phyloP scores from a whole-genome alignment of 257 asterid genomes.

The Solanum bulbocastanum region DNA sequence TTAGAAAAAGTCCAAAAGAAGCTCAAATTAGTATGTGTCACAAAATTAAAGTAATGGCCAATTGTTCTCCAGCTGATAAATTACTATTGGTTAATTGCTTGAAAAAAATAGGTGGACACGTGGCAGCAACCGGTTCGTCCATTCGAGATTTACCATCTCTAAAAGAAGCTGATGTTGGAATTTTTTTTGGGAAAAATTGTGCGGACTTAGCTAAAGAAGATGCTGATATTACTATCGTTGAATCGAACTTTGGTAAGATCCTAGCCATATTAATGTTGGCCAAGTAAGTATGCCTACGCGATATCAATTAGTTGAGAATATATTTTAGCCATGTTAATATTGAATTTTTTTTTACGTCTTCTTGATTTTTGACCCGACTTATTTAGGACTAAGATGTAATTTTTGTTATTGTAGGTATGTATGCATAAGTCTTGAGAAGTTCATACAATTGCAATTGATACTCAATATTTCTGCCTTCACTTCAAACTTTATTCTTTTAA shows the following conservation, averaged over 20 bases:
- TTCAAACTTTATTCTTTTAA: conserved; percentile 11
- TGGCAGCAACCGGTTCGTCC: conserved; percentile 9
- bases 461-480: conserved; percentile 24
- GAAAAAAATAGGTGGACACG: conserved; percentile 11
- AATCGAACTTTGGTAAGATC: conserved; percentile 4
- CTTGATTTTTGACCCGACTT: not conserved
- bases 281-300: conserved; percentile 2
- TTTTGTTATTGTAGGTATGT: conserved; percentile 13
- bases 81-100: conserved; percentile 22
- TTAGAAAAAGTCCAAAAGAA: conserved; percentile 12
- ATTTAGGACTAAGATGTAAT: not conserved
- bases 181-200: conserved; percentile 4
- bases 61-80: conserved; percentile 24
- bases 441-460: conserved; percentile 18
- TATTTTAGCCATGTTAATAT: not conserved
- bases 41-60: conserved; percentile 15
- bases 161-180: conserved; percentile 31
- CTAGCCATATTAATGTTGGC: conserved; percentile 15
- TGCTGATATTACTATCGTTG: conserved; percentile 6
- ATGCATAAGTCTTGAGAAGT: conserved; percentile 12
- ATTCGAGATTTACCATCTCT: conserved; percentile 28
- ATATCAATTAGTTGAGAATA: not conserved
- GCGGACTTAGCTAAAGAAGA: conserved; percentile 2
- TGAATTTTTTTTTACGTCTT: not conserved
- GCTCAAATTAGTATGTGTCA: conserved; percentile 9